Evolutionary conservation across 192 early-diverging fungal species (phyloP), one percentile per base, ranked within the genome.

Genomic region (Entomortierella lignicola): DNA sequence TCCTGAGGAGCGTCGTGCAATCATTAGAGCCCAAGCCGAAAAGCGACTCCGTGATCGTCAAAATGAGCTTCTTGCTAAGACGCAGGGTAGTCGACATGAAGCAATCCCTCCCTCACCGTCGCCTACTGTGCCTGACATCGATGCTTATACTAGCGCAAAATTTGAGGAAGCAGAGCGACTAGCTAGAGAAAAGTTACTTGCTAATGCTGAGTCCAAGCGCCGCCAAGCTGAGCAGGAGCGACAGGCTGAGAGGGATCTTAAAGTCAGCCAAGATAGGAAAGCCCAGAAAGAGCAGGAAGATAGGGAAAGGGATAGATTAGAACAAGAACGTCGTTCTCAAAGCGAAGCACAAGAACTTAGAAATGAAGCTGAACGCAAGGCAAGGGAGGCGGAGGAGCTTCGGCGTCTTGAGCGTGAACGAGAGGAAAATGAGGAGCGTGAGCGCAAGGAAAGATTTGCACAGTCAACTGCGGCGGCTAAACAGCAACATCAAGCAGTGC

Each of bases 1-100:
- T 10, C 79, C 84, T 5, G 84, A 84, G 34, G 88, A 87, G 51
- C 68, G 83, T 30, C 64, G 60, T 17, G 79, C 83, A 8, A 77
- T 77, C 43, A 88, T 89, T 52, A 77, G 84, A 44, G 86, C 85
- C 18, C 84, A 87, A 69, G 85, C 84, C 1, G 77, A 87, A 21
- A 81, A 84, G 59, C 75, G 82, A 37, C 67, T 88, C 26, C 80
- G 85, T 21, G 83, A 87, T 66, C 71, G 77, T n/a, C 82, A 77
- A 50, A 82, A 69, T 41, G 67, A 63, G 29, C 55, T 84, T 13
- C 63, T 71, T n/a, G 65, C 77, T 11, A 77, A 68, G 48, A 20
- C 62, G 17, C 39, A 68, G 41, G 48, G 31, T 47, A 60, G 44
- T 47, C 32, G 61, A 42, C 29, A 48, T 29, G 52, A 81, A 54